Evolutionary conservation across 345 rosid species (phyloP).

Genomic region (Noccaea caerulescens): DNA sequence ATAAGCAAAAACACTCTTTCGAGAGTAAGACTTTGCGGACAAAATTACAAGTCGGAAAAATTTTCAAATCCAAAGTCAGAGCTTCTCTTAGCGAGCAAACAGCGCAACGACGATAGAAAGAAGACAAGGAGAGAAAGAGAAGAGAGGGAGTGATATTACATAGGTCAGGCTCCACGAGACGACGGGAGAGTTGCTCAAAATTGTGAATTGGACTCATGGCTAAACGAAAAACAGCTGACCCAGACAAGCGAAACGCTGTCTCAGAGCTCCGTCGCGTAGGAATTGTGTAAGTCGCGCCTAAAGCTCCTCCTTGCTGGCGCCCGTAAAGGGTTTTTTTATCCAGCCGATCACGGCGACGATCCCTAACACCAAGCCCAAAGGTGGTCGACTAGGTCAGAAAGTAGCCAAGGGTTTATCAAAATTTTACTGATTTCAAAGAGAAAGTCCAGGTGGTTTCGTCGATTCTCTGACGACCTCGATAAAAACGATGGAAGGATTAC

Average conservation of each 20-base stretch:
- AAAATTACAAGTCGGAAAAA: neutral
- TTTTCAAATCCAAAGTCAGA: slow-evolving; percentile 1
- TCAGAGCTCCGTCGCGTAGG: slow-evolving; percentile 33
- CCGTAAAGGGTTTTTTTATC: neutral
- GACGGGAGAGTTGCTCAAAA: slow-evolving; percentile 93
- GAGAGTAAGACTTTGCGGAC: neutral
- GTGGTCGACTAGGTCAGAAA: slow-evolving; percentile 40
- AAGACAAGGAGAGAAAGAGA: neutral
- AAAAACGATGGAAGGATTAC: slow-evolving; percentile 18
- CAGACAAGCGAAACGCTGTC: slow-evolving; percentile 10
- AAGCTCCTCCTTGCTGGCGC: neutral
- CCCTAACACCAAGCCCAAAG: slow-evolving; percentile 7
- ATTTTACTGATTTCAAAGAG: neutral
- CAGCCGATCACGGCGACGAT: slow-evolving; percentile 19
- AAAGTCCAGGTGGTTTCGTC: slow-evolving; percentile 11
- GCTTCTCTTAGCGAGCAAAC: slow-evolving; percentile 11
- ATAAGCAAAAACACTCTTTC: neutral
- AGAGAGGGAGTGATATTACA: slow-evolving; percentile 46
- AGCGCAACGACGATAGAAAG: neutral
- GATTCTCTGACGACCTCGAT: slow-evolving; percentile 2
- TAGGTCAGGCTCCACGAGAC: slow-evolving; percentile 74
- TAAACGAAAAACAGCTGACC: neutral
- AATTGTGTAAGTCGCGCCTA: neutral
- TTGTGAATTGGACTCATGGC: slow-evolving; percentile 93
- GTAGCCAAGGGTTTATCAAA: slow-evolving; percentile 16